These are phyloP conservation scores for Albatrellus ellisii DNA, from an alignment of 768 basidiomycete species.

Conservation along the genomic window DNA sequence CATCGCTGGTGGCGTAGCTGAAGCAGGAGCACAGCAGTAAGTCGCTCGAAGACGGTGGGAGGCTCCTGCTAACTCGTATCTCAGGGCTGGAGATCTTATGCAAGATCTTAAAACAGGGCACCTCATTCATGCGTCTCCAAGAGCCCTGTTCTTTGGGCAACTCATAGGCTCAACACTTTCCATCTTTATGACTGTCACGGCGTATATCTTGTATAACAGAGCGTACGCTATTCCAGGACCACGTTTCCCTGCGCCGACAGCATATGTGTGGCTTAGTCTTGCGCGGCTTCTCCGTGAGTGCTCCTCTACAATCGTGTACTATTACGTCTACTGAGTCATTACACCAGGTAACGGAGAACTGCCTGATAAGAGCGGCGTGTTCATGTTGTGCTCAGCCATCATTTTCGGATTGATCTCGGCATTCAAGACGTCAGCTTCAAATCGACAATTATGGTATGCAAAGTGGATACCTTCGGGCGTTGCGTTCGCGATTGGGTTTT, in stretches of 20 bases:
- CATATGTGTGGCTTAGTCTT: constrained; percentile 83
- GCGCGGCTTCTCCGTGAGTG: constrained; percentile 62
- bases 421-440: constrained; percentile 46
- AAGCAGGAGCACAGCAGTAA: constrained; percentile 89
- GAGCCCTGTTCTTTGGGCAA: constrained; percentile 91
- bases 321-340: constrained; percentile 16
- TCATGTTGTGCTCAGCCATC: constrained; percentile 71
- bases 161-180: constrained; percentile 82
- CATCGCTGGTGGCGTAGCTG: constrained; percentile 93
- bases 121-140: constrained; percentile 80
- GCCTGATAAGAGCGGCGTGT: constrained; percentile 56
- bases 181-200: constrained; percentile 80
- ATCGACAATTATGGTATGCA: constrained; percentile 37
- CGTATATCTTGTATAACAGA: constrained; percentile 75
- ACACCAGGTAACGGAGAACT: constrained; percentile 65
- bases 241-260: constrained; percentile 91
- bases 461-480: constrained; percentile 86
- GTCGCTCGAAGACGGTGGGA: constrained; percentile 14
- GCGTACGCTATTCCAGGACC: constrained; percentile 88
- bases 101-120: constrained; percentile 98
- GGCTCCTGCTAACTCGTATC: not conserved
- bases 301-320: not conserved
- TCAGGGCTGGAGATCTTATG: constrained; percentile 92
- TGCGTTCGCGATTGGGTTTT: constrained; percentile 90
- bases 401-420: constrained; percentile 58